Evolutionary conservation across 768 basidiomycete species (phyloP).

Genomic region (Tricholoma bakamatsutake): DNA sequence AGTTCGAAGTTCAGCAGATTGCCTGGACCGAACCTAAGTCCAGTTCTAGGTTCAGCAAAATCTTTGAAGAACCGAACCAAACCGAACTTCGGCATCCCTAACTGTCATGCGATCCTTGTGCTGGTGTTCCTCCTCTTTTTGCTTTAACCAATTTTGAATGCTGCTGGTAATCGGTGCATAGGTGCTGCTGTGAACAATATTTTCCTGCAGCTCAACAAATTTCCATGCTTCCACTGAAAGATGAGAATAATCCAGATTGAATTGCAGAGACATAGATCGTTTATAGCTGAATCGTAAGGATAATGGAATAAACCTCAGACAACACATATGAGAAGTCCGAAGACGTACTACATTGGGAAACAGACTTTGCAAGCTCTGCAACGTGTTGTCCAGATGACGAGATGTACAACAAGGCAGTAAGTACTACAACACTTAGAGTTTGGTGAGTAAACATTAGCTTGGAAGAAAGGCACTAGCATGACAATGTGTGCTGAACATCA

Average conservation of each 20-base stretch:
- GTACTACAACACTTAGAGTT: slow-evolving; percentile 8
- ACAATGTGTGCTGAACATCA: slow-evolving; percentile 4
- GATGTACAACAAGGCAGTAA: slow-evolving; percentile 12
- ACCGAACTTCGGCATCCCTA: too few species aligned
- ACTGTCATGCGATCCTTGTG: slow-evolving; percentile 19
- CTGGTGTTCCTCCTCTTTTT: slow-evolving; percentile 24
- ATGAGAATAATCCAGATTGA: too few species aligned
- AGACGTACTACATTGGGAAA: slow-evolving; percentile 15
- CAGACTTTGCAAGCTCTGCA: slow-evolving; percentile 17
- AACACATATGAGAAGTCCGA: background rate
- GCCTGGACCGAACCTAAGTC: too few species aligned
- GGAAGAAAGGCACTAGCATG: background rate
- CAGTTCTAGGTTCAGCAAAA: too few species aligned
- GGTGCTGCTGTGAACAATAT: slow-evolving; percentile 13
- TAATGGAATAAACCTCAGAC: background rate
- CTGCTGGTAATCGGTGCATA: slow-evolving; percentile 17
- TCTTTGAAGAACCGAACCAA: too few species aligned
- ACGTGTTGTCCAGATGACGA: slow-evolving; percentile 14
- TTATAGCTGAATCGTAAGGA: slow-evolving; percentile 11
- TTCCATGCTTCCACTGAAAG: slow-evolving; percentile 14
- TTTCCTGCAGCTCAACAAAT: slow-evolving; percentile 14
- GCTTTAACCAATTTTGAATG: slow-evolving; percentile 22
- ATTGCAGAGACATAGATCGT: slow-evolving; percentile 9
- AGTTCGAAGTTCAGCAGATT: too few species aligned
- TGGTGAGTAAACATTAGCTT: background rate